These are phyloP conservation scores for Talaromyces wortmannii DNA, from an alignment of 495 filamentous ascomycete species.

Conservation along the genomic window DNA sequence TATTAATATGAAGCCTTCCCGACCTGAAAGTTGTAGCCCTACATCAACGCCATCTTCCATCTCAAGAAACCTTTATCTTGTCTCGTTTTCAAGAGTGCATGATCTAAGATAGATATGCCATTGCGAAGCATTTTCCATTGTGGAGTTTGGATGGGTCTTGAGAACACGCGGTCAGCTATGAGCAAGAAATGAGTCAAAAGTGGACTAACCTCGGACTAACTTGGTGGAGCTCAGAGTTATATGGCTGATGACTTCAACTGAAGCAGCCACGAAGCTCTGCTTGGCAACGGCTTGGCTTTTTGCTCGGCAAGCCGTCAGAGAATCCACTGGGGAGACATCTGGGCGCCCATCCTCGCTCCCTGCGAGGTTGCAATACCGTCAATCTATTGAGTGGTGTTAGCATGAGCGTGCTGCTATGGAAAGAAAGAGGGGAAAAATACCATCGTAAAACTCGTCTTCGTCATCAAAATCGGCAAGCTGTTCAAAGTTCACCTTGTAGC, in stretches of 20 bases:
- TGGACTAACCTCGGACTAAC: slow-evolving; percentile 29
- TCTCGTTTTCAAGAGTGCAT: background rate
- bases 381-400: slow-evolving; percentile 49
- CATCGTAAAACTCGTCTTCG: slow-evolving; percentile 99
- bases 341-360: slow-evolving; percentile 76
- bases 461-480: slow-evolving; percentile 91
- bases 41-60: background rate
- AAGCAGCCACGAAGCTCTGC: slow-evolving; percentile 26
- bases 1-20: background rate
- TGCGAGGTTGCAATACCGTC: slow-evolving; percentile 89
- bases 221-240: slow-evolving; percentile 27
- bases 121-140: slow-evolving; percentile 9
- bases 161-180: background rate
- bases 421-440: slow-evolving; percentile 28
- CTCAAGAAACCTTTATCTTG: background rate
- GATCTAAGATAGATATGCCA: slow-evolving; percentile 2
- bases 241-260: slow-evolving; percentile 20
- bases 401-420: background rate
- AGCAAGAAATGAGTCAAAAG: background rate
- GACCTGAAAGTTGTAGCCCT: background rate
- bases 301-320: slow-evolving; percentile 53
- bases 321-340: slow-evolving; percentile 57
- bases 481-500: slow-evolving; percentile 99
- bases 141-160: slow-evolving; percentile 42
- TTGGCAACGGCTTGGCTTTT: slow-evolving; percentile 30